phyloP scores from a whole-genome alignment of 352 stramenopile genomes.

The Phytophthora pisi region DNA sequence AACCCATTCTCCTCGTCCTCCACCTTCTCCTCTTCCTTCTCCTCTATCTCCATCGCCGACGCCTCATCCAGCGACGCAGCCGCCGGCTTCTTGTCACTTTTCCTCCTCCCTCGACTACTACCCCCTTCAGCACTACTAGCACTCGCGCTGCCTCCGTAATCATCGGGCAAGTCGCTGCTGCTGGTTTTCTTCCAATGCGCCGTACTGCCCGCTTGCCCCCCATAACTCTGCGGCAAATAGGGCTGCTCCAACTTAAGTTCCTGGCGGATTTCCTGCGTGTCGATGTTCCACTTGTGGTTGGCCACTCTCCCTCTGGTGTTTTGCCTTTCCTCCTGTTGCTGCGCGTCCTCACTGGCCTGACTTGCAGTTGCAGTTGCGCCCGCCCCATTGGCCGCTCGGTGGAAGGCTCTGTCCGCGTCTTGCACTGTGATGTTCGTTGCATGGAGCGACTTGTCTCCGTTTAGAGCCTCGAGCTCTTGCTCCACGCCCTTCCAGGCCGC shows the following conservation, averaged over 20 bases:
- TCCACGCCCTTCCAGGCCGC: constrained; percentile 81
- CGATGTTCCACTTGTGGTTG: constrained; percentile 77
- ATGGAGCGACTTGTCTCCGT: constrained; percentile 42
- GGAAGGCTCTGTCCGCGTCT: constrained; percentile 45
- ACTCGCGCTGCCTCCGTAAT: constrained; percentile 35
- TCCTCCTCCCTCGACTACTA: constrained; percentile 1
- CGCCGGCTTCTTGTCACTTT: constrained; percentile 12
- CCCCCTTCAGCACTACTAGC: neutral
- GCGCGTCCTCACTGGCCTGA: neutral
- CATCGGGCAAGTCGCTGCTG: constrained; percentile 47
- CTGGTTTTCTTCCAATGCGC: constrained; percentile 40
- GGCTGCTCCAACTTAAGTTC: constrained; percentile 44
- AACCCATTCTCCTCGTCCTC: neutral
- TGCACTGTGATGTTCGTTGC: constrained; percentile 30
- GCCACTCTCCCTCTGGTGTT: constrained; percentile 47
- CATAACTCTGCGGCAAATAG: constrained; percentile 37
- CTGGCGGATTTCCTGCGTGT: constrained; percentile 64
- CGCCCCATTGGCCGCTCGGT: constrained; percentile 24
- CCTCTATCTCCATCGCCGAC: constrained; percentile 15
- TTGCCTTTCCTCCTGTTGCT: constrained; percentile 17
- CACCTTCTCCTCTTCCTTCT: constrained; percentile 3
- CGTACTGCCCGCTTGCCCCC: constrained; percentile 15
- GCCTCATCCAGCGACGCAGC: constrained; percentile 20
- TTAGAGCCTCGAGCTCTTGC: constrained; percentile 50
- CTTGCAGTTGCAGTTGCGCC: neutral